Conservation (phyloP, 495 filamentous ascomycete genomes). For the Chaetomidium leptoderma region DNA sequence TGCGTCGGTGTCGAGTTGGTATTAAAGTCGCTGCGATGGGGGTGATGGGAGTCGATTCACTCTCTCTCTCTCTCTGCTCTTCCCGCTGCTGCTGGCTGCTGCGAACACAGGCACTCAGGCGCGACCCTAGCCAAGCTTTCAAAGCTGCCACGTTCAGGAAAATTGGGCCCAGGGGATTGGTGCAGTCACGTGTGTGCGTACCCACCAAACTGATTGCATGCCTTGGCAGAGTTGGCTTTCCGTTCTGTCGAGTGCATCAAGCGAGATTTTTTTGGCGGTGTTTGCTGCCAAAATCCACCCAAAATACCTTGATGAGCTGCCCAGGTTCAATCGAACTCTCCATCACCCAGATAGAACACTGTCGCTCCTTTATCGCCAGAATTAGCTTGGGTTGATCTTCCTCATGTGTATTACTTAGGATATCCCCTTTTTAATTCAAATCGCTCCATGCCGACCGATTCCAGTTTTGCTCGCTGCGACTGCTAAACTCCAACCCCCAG, state of each 20-base stretch:
- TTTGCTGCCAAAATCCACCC: conserved; percentile 12
- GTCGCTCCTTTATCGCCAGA: not conserved
- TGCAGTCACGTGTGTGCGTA: conserved; percentile 33
- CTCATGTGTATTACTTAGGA: not conserved
- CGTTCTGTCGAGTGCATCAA: not conserved
- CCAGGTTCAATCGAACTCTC: conserved; percentile 1
- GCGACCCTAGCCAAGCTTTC: conserved; percentile 20
- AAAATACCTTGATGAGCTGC: conserved; percentile 7
- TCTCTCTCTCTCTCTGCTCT: not conserved
- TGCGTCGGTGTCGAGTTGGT: conserved; percentile 5
- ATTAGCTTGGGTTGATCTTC: not conserved
- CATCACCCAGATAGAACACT: not conserved
- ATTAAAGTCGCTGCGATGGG: not conserved
- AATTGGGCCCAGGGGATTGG: conserved; percentile 29
- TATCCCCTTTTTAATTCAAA: conserved; percentile 2
- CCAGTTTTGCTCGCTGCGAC: not conserved
- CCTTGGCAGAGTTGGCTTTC: not conserved
- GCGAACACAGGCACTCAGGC: not conserved
- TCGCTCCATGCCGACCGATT: not conserved
- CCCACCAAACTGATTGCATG: too few relatives aligned
- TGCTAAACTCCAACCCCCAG: not conserved
- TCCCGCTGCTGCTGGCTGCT: not conserved
- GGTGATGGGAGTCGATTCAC: conserved; percentile 5
- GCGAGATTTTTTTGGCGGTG: conserved; percentile 17
- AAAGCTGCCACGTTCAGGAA: conserved; percentile 50